phyloP scores from a whole-genome alignment of 495 filamentous ascomycete genomes.

The Echria macrotheca region DNA sequence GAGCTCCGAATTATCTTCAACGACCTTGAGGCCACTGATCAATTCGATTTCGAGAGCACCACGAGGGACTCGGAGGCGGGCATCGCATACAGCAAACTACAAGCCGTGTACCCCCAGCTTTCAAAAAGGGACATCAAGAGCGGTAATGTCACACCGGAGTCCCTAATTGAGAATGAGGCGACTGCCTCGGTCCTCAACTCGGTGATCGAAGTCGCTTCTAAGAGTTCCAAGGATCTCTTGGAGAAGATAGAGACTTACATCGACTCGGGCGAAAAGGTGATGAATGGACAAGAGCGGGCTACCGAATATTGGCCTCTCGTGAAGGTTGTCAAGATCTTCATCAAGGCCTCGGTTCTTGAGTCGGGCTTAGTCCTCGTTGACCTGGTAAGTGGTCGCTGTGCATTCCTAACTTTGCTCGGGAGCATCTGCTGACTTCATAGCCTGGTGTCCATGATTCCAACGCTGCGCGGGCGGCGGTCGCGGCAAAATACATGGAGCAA shows the following conservation, averaged over 20 bases:
- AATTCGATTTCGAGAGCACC: constrained; percentile 35
- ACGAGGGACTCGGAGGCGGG: constrained; percentile 48
- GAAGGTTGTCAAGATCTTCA: constrained; percentile 56
- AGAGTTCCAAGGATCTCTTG: constrained; percentile 23
- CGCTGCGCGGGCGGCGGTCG: constrained; percentile 55
- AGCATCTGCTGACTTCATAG: constrained; percentile 9
- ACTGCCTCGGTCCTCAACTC: constrained; percentile 46
- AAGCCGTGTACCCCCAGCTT: constrained; percentile 56
- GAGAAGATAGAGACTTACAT: constrained; percentile 23
- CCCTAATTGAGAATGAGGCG: constrained; percentile 32
- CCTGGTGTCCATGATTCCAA: constrained; percentile 63
- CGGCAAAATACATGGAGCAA: constrained; percentile 56
- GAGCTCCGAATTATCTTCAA: constrained; percentile 46
- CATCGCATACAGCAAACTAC: constrained; percentile 60
- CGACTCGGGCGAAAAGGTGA: constrained; percentile 29
- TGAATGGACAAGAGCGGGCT: constrained; percentile 9
- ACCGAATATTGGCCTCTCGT: constrained; percentile 65
- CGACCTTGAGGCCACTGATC: constrained; percentile 41
- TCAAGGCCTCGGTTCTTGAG: constrained; percentile 49
- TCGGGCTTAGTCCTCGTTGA: constrained; percentile 64
- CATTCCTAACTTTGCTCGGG: neutral
- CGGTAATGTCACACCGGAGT: constrained; percentile 25
- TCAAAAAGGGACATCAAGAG: constrained; percentile 43
- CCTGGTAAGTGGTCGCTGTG: constrained; percentile 37
- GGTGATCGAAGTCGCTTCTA: constrained; percentile 35